Percentiles rank a stretch among this genome's conserved stretches.
Evolutionary conservation across 2,329 filamentous ascomycete species (phyloP).

Genomic region (Furcasterigmium sp.): DNA sequence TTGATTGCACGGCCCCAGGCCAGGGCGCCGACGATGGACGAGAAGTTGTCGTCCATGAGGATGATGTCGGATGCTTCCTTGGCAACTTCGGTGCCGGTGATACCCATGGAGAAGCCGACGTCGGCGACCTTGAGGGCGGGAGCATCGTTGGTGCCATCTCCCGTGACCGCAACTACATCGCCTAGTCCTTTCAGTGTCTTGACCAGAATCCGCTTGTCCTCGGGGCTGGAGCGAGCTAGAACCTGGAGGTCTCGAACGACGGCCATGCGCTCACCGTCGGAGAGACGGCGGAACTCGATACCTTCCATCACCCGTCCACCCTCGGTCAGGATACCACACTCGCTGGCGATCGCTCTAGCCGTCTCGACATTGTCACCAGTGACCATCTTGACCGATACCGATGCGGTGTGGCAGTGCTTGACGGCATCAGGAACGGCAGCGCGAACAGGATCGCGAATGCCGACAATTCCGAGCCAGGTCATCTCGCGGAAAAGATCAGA

Average conservation of each 20-base stretch:
- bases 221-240: constrained; percentile 62
- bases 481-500: constrained; percentile 26
- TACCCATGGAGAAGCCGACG: constrained; percentile 66
- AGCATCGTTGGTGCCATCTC: constrained; percentile 63
- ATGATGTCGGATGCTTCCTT: constrained; percentile 60
- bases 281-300: constrained; percentile 50
- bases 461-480: constrained; percentile 35
- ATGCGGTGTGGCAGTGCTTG: constrained; percentile 7
- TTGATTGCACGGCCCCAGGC: constrained; percentile 60
- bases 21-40: constrained; percentile 56
- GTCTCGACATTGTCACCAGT: constrained; percentile 44
- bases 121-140: constrained; percentile 62
- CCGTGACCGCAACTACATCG: constrained; percentile 62
- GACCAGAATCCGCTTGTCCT: constrained; percentile 64
- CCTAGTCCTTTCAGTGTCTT: constrained; percentile 59
- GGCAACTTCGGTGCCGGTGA: constrained; percentile 59
- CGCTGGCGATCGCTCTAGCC: constrained; percentile 38
- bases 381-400: constrained; percentile 39
- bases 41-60: constrained; percentile 58
- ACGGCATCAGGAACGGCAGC: constrained; percentile 12
- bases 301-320: constrained; percentile 57
- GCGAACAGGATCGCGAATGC: constrained; percentile 13
- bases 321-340: constrained; percentile 52
- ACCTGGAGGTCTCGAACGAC: constrained; percentile 49
- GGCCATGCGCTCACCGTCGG: constrained; percentile 40